Base-by-base conservation (phyloP, 2,329 filamentous ascomycete genomes). In the Aphanocladium album region DNA sequence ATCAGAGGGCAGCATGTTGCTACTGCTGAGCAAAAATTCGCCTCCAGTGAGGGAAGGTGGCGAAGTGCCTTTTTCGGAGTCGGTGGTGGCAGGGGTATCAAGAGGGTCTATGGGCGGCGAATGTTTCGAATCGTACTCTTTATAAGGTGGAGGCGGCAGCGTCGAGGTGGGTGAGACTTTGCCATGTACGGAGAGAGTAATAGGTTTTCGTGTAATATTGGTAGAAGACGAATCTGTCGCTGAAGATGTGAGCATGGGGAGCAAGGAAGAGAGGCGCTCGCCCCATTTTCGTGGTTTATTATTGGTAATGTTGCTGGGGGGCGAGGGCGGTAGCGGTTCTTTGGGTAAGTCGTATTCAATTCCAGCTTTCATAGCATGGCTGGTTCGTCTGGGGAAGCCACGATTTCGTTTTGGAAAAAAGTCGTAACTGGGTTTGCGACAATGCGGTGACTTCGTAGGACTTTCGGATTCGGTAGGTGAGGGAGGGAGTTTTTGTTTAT, bases 221-320 rank as follows among this genome's bases (percentile, higher is more conserved):
- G 65, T 63, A 35, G 64, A 60, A 58, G 65, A 64, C 37, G 64
- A 60, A 64, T 74, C 74, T 70, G 69, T 61, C 54, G 68, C 64
- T 46, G 54, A 68, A 60, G 71, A 57, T 51, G 72, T 76, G 70
- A 78, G 75, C 65, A 72, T 70, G 52, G 74, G 75, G 51, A 76
- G 66, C 46, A 76, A 66, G 21, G 71, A 69, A 46, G 73, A 75
- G 47, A 75, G 62, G 61, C 74, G 73, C 53, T 69, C 66, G 60
- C 69, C 66, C 75, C 74, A 77, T 43, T 68, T 71, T 58, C 67
- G 70, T 35, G 75, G 70, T 65, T 72, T 75, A 65, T 37, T 39
- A 47, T 54, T 47, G 33, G 50, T 17, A 41, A 12, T 17, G 27
- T 54, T 25, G 46, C 30, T 47, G 19, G 50, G 50, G 30, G 57